A percentile compares a stretch with the other conserved stretches of the same genome.
Conservation (phyloP, 106 monocot species). For the Acorus gramineus region DNA sequence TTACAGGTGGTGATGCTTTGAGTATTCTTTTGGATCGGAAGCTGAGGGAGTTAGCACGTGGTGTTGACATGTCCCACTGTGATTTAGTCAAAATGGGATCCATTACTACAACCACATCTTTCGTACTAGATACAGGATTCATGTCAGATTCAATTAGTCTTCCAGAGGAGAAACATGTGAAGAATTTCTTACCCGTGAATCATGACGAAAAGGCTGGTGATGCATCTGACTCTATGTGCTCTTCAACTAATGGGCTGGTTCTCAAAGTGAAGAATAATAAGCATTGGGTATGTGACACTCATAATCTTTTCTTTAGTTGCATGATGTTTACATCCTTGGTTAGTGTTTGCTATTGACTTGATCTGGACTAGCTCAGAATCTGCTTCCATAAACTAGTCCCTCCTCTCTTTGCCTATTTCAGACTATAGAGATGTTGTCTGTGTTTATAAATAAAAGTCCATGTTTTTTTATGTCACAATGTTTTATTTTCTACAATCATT, state of each 20-base stretch:
- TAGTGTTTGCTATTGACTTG: too few relatives aligned
- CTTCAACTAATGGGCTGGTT: constrained; percentile 17
- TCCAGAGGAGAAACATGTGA: constrained; percentile 8
- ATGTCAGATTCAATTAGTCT: too few relatives aligned
- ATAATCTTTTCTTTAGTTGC: constrained; percentile 1
- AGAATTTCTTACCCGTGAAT: constrained; percentile 3
- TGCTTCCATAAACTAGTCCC: too few relatives aligned
- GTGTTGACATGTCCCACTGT: constrained; percentile 21
- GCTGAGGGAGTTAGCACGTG: constrained; percentile 60
- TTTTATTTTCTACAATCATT: too few relatives aligned
- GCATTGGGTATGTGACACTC: constrained; percentile 20
- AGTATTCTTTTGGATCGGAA: constrained; percentile 75
- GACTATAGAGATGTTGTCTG: too few relatives aligned
- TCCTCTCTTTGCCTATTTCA: too few relatives aligned
- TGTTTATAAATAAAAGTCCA: too few relatives aligned
- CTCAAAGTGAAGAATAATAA: constrained; percentile 10
- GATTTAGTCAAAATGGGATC: constrained; percentile 11
- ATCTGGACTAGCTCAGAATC: too few relatives aligned
- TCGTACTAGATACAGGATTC: too few relatives aligned
- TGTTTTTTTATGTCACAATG: too few relatives aligned
- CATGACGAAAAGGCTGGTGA: constrained; percentile 10
- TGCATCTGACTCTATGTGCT: constrained; percentile 2
- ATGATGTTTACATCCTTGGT: too few relatives aligned
- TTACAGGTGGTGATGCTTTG: constrained; percentile 60
- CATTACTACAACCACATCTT: too few relatives aligned